phyloP scores from a whole-genome alignment of 345 rosid species.

The Eucalyptus pauciflora region DNA sequence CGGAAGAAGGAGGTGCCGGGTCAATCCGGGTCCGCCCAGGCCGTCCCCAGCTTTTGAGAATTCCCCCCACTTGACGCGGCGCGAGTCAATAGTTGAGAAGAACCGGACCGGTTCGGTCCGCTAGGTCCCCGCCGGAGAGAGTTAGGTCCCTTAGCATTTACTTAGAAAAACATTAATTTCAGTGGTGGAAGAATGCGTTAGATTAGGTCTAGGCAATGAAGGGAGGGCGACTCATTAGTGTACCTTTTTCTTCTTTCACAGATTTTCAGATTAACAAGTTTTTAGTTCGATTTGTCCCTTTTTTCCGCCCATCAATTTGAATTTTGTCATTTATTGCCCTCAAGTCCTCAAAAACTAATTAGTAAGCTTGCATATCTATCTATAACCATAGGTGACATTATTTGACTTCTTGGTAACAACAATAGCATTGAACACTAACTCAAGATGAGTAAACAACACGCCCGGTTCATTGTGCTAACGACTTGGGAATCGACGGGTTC shows the following conservation, averaged over 20 bases:
- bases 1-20: constrained; percentile 29
- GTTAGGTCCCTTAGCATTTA: not conserved
- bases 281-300: not conserved
- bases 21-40: constrained; percentile 16
- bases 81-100: not conserved
- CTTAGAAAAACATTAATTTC: not conserved
- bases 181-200: not conserved
- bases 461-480: not conserved
- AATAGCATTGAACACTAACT: not conserved
- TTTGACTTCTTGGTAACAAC: not conserved
- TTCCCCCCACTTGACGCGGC: not conserved
- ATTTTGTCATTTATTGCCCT: not conserved
- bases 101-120: constrained; percentile 4
- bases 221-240: not conserved
- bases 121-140: not conserved
- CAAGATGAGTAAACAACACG: not conserved
- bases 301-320: not conserved
- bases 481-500: not conserved
- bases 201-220: not conserved
- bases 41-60: constrained; percentile 50
- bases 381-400: not conserved
- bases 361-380: not conserved
- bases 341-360: not conserved
- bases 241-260: not conserved
- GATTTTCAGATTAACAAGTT: not conserved